Base-by-base conservation (phyloP, 257 asterid species). In the Gentiana dahurica region DNA sequence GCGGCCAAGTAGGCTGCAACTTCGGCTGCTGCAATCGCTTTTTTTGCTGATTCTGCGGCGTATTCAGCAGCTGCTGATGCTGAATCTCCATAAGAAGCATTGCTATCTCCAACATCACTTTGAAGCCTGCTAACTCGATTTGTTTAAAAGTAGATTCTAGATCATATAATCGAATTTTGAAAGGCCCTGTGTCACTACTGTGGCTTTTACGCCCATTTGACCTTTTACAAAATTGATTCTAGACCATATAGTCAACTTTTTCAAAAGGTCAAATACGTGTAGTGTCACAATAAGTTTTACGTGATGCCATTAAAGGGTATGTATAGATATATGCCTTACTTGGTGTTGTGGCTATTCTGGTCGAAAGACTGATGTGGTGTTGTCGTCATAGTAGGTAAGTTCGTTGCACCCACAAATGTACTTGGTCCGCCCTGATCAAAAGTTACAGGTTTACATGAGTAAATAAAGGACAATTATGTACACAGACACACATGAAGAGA, bases 1-100 rank as follows among this genome's bases (percentile, higher is more conserved):
- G 65, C 60, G 60, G 92, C 76, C 9, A 87, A 74, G 61, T 64
- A 67, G 51, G 94, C 80, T n/a, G 95, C 97, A n/a, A 89, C 95
- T 71, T 85, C 89, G 35, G 96, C 98, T 34, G 96, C 98, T 4
- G 88, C 93, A 49, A 80, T 68, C 10, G 98, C 95, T 72, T 85
- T 81, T 78, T 60, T 68, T 12, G 83, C 83, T 52, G 75, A 68
- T 52, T 83, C 87, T 7, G 95, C 92, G 58, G 98, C 98, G 51
- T 78, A 84, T 59, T 86, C 85, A 60, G 95, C 98, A 54, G 93
- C 95, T 1, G 96, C 24, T 41, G 46, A 78, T 13, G 86, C 90
- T 41, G 90, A 65, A 54, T 88, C 87, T 56, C 79, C 71, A 56
- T 76, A 77, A 60, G 46, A 64, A 65, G 34, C 51, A 52, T 79